Evolutionary conservation across 177 flowering plant species (phyloP).

Genomic region (Vitis hybrid): DNA sequence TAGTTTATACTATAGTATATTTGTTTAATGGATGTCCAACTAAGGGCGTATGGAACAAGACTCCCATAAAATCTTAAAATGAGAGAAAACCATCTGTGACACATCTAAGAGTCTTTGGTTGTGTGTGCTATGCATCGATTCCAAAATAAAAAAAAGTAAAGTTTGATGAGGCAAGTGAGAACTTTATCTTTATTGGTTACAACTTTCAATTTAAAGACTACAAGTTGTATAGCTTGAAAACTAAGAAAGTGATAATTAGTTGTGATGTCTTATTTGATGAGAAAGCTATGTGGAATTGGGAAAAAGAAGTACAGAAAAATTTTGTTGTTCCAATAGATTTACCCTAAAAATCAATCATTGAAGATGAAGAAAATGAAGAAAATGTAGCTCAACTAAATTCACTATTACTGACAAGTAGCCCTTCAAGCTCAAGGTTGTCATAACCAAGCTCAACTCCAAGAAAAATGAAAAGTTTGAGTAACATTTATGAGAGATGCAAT

Average conservation of each 20-base stretch:
- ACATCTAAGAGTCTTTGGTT: background rate
- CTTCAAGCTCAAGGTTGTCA: no score
- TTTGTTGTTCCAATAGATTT: no score
- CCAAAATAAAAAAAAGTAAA: no score
- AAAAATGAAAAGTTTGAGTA: no score
- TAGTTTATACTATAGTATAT: background rate
- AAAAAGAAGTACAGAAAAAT: background rate
- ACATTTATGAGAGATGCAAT: no score
- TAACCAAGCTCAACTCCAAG: no score
- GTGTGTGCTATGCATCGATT: no score
- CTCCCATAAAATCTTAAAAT: constrained; percentile 8
- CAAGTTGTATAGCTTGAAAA: background rate
- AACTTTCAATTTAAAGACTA: background rate
- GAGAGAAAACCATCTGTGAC: background rate
- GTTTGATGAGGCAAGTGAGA: background rate
- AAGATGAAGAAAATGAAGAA: no score
- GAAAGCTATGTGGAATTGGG: background rate
- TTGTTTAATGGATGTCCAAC: constrained; percentile 6
- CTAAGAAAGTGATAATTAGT: background rate
- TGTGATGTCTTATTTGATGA: background rate
- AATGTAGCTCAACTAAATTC: no score
- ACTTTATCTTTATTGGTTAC: background rate
- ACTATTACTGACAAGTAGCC: no score
- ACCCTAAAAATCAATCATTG: no score
- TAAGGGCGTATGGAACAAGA: background rate